Percentiles rank a stretch among this genome's conserved stretches.
These are phyloP conservation scores for Colletotrichum phormii DNA, from an alignment of 2,329 filamentous ascomycete genomes.

Conservation along the genomic window DNA sequence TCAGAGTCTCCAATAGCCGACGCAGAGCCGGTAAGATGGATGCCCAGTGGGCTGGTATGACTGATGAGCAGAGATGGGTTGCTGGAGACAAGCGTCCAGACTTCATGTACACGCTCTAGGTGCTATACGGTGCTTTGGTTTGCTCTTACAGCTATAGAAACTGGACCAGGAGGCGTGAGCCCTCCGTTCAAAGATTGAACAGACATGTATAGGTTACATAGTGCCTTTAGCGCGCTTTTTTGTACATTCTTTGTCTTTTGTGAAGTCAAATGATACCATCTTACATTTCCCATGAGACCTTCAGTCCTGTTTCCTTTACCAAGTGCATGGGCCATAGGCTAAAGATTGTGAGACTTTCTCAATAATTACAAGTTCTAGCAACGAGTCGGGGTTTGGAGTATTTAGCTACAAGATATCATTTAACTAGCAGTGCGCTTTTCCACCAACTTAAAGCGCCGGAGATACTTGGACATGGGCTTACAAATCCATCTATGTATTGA, in stretches of 20 bases:
- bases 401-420: too few species aligned
- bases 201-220: neutral
- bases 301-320: too few species aligned
- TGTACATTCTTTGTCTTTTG: neutral
- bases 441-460: too few species aligned
- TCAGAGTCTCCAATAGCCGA: conserved; percentile 70
- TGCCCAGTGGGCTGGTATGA: conserved; percentile 65
- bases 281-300: too few species aligned
- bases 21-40: conserved; percentile 67
- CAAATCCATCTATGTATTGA: too few species aligned
- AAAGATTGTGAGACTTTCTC: too few species aligned
- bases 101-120: conserved; percentile 48
- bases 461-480: too few species aligned
- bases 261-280: conserved; percentile 5
- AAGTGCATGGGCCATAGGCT: too few species aligned
- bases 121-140: neutral
- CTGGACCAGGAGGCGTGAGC: neutral
- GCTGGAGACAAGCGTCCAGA: conserved; percentile 65
- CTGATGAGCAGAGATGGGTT: conserved; percentile 63
- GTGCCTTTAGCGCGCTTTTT: neutral
- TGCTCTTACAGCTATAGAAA: neutral
- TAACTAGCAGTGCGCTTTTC: too few species aligned
- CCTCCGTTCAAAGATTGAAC: too few species aligned
- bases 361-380: too few species aligned
- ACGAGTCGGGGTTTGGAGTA: too few species aligned